Evolutionary conservation across 371 early-diverging fungal species (phyloP).

Genomic region (Homolaphlyctis polyrhiza): DNA sequence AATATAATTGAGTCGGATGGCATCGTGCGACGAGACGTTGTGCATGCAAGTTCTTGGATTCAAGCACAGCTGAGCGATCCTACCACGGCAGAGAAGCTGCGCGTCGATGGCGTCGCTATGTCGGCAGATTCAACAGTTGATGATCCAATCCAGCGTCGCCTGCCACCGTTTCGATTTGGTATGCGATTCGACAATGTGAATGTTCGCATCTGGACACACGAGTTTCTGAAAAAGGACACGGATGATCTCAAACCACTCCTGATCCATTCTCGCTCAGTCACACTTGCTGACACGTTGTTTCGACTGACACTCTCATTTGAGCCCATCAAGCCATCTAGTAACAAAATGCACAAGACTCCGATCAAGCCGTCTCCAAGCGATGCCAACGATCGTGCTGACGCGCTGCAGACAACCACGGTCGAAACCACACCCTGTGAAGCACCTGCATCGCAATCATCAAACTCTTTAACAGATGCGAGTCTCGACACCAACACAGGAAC

Average conservation of each 20-base stretch:
- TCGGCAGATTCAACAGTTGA: neutral
- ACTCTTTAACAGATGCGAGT: too few species aligned
- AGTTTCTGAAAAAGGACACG: neutral
- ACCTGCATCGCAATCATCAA: conserved; percentile 6
- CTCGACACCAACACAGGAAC: neutral
- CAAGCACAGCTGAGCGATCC: conserved; percentile 32
- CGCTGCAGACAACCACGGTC: neutral
- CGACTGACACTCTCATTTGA: conserved; percentile 18
- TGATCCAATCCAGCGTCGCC: too few species aligned
- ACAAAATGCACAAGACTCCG: neutral
- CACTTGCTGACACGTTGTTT: conserved; percentile 30
- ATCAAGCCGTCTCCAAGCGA: neutral
- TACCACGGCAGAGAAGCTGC: neutral
- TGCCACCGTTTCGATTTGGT: conserved; percentile 2
- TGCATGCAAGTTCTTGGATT: conserved; percentile 32
- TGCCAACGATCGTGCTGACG: neutral
- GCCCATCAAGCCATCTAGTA: neutral
- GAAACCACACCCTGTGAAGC: conserved; percentile 4
- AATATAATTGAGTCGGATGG: conserved; percentile 29
- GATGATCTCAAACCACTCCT: neutral
- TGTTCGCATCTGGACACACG: neutral
- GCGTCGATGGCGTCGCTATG: neutral
- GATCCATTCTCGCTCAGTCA: conserved; percentile 16
- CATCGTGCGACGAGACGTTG: conserved; percentile 28
- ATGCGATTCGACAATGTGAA: conserved; percentile 2